These are phyloP conservation scores for Nadsonia starkeyi-henricii DNA, from an alignment of 1,139 yeast species.

Conservation along the genomic window DNA sequence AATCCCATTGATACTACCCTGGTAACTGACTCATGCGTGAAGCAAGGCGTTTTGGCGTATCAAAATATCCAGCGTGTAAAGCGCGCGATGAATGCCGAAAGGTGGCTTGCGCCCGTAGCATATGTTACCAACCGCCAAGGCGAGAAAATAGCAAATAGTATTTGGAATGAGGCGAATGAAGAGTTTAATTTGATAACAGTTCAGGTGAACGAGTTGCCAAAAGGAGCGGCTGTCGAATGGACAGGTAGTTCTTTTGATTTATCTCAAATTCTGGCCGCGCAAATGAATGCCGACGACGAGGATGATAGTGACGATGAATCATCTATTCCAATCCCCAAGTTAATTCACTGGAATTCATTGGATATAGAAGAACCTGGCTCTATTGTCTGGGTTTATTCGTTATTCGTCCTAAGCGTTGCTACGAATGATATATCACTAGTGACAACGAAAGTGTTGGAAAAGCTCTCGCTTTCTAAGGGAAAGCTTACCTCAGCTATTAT, in stretches of 20 bases:
- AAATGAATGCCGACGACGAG: background rate
- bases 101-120: conserved; percentile 14
- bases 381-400: background rate
- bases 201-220: conserved; percentile 51
- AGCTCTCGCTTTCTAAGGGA: background rate
- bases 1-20: conserved; percentile 53
- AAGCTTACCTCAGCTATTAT: background rate
- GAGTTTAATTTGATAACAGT: conserved; percentile 27
- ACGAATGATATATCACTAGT: background rate
- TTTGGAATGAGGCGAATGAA: background rate
- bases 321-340: background rate
- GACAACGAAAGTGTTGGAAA: background rate
- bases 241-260: conserved; percentile 18
- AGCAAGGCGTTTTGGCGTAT: conserved; percentile 41
- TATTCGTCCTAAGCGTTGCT: background rate
- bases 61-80: conserved; percentile 65
- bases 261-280: background rate
- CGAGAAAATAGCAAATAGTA: background rate
- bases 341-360: background rate
- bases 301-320: background rate
- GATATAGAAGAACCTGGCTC: background rate
- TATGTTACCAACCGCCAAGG: conserved; percentile 5
- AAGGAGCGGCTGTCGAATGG: conserved; percentile 67
- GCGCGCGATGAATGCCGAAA: conserved; percentile 30
- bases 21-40: conserved; percentile 7